Evolutionary conservation across 2,329 filamentous ascomycete genomes (phyloP), one percentile per base, ranked within the genome.

Genomic region (Aspergillus pseudoglaucus): DNA sequence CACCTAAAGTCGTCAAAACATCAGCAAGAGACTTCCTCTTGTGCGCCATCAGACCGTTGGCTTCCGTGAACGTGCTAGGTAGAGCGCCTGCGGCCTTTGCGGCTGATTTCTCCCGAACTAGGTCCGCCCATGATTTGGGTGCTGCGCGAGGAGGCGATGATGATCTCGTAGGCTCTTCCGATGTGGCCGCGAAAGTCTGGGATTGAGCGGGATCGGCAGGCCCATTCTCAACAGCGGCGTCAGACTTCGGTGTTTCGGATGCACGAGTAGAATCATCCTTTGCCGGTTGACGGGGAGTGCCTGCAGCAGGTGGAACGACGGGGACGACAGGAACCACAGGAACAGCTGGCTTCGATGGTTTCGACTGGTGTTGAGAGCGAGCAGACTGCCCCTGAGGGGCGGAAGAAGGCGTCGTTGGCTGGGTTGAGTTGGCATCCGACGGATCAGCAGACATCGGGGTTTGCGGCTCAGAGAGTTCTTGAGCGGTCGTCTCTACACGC

Each of bases 1-100:
- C 82, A 46, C 79, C 80, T 66, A 90, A 93, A 23, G 81, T 80
- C 44, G 79, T 79, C 45, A 98, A 76, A 32, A 88, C 87, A 57
- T 96, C 88, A 3, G 82, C 84, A 45, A 95, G 74, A 15, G 87
- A 84, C 65, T 76, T 79, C 50, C 66, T 74, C 63, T 82, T 79
- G 10, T 72, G 65, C 12, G 73, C 67, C 9, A 64, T 57, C 22
- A 75, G 57, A 9, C 72, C 73, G 45, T 73, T 74, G 10, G 64
- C 54, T 32, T 61, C 65, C 18, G 55, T 44, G 14, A 58, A 52
- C 15, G 60, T 48, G 41, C 59, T 51, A 40, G 59, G 51, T 7
- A 63, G 56, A 15, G 63, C 57, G 12, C 68, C 57, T n/a, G 60
- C 49, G 17, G 47, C 53, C 38, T 59, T 60, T 6, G 63, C 55